phyloP scores from a whole-genome alignment of 192 early-diverging fungal genomes.

The Phycomyces nitens region DNA sequence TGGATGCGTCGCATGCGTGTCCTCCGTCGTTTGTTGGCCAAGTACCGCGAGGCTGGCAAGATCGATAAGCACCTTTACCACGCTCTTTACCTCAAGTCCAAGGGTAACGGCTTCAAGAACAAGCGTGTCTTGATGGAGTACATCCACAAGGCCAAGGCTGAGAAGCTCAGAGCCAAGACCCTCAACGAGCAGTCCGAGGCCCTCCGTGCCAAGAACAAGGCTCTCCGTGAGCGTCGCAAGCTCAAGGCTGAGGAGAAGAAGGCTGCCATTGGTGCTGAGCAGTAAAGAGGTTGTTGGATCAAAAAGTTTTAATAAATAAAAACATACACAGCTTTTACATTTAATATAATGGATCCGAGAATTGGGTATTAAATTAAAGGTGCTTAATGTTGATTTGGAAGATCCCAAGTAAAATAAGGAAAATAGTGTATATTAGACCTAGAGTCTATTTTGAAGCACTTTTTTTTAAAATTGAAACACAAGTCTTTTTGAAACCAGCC shows the following conservation, averaged over 20 bases:
- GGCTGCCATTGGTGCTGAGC: conserved; percentile 9
- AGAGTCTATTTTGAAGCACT: too few species aligned
- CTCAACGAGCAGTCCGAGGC: conserved; percentile 97
- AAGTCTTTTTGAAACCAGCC: too few species aligned
- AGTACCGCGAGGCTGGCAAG: conserved; percentile 97
- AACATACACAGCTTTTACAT: background rate
- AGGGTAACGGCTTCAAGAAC: conserved; percentile 99
- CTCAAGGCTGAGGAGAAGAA: conserved; percentile 82
- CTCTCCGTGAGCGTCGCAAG: conserved; percentile 89
- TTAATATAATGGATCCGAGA: background rate
- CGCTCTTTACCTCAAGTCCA: conserved; percentile 94
- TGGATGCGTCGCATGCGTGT: conserved; percentile 99
- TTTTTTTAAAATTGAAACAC: too few species aligned
- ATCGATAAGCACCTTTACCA: conserved; percentile 97
- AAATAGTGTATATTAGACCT: too few species aligned
- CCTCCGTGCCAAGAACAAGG: conserved; percentile 93
- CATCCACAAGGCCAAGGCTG: conserved; percentile 99
- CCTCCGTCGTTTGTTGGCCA: conserved; percentile 89
- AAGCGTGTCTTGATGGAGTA: conserved; percentile 99
- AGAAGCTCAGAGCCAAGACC: conserved; percentile 89
- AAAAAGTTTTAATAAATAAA: background rate
- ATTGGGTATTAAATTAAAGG: too few species aligned
- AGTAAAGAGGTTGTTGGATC: background rate
- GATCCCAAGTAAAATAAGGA: too few species aligned
- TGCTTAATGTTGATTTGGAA: too few species aligned